These are phyloP conservation scores for Mangifera indica DNA, from an alignment of 345 rosid species.

Conservation along the genomic window DNA sequence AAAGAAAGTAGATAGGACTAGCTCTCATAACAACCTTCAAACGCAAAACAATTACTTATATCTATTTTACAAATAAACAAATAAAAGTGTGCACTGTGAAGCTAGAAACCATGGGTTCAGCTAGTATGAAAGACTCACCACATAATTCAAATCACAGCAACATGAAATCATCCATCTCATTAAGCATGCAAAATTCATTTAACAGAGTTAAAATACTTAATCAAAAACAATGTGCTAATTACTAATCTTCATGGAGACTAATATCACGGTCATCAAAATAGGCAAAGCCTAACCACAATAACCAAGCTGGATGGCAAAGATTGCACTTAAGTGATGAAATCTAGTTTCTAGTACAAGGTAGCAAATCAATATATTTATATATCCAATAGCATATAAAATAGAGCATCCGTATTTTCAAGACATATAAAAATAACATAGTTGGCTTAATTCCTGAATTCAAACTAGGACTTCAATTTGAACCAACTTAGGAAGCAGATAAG, in stretches of 20 bases:
- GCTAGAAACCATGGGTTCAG: not conserved
- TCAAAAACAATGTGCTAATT: too few species aligned
- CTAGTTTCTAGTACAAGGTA: not conserved
- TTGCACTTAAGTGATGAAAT: not conserved
- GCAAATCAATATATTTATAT: not conserved
- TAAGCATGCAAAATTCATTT: not conserved
- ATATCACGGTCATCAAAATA: too few species aligned
- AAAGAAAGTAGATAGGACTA: not conserved
- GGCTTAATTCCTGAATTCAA: not conserved
- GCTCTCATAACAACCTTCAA: too few species aligned
- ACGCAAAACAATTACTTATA: too few species aligned
- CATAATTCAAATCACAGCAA: not conserved
- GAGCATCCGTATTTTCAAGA: not conserved
- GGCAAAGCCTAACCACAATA: not conserved
- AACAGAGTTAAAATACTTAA: too few species aligned
- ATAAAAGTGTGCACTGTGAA: not conserved
- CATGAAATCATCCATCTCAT: not conserved
- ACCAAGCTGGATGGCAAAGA: not conserved
- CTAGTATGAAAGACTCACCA: not conserved
- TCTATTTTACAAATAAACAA: not conserved
- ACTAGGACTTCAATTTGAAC: not conserved
- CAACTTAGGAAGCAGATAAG: not conserved
- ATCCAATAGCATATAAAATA: not conserved
- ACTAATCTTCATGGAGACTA: too few species aligned
- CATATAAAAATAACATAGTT: not conserved